Evolutionary conservation across 371 early-diverging fungal species (phyloP), one percentile per base, ranked within the genome.

Genomic region (Mortierella sp.): DNA sequence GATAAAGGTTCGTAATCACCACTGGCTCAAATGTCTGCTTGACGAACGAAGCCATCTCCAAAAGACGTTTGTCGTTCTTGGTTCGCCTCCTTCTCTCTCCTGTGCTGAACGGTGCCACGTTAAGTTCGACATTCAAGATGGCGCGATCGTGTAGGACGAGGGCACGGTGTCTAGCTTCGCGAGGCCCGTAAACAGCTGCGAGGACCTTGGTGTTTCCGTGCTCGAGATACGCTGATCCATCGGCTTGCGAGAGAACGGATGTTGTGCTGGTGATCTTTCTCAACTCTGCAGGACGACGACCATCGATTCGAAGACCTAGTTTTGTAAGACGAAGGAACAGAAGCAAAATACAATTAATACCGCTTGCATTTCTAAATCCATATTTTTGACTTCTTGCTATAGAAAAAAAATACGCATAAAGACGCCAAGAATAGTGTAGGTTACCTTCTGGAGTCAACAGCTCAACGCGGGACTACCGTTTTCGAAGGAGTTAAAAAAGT

Each of bases 131-230:
- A 57, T 89, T 92, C 49, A 98, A 83, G n/a, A 86, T 62, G 1
- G 94, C 94, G 28, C 90, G 88, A 75, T 97, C 94, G 46, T 93
- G 90, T n/a, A 83, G 68, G 4, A 82, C 79, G 56, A 83, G 82
- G 17, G 83, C 64, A 50, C 90, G 85, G 49, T 82, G 81, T 11
- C 90, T 86, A 24, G 91, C 94, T 82, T 98, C 98, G 42, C 92
- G 82, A 1, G 99, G 99, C 12, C 99, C 99, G 80, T 94, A 95
- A 1, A 98, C 96, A 17, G 94, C 92, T 0, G 90, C 95, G 42
- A 98, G 81, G 59, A 92, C 90, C 64, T 96, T 95, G 46, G 99
- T 98, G 80, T 98, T 96, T 53, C 99, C 99, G 68, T 94, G 94
- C 80, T 98, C 97, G 55, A 95, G 84, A 73, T 95, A 97, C 2